Evolutionary conservation across 331 rosid species (phyloP).

Genomic region (Pyrus hybrid): DNA sequence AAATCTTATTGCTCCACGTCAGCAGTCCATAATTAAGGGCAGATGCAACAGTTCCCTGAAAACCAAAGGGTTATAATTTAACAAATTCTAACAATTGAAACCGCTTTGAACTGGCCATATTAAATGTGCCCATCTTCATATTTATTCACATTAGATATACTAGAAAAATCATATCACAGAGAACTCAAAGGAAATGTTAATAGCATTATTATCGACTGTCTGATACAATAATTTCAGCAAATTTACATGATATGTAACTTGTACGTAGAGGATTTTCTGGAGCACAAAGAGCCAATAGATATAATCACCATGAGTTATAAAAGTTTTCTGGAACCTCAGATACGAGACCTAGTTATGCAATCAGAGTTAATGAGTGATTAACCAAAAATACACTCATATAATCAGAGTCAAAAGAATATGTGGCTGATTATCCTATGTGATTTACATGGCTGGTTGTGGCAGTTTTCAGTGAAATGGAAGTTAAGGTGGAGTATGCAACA

Average conservation of each 20-base stretch:
- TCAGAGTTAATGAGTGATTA: neutral
- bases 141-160: neutral
- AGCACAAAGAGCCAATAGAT: neutral
- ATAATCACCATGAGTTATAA: neutral
- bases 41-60: conserved; percentile 80
- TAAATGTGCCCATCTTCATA: neutral
- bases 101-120: neutral
- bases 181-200: neutral
- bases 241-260: neutral
- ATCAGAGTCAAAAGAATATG: neutral
- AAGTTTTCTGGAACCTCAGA: too few species aligned
- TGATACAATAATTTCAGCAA: neutral
- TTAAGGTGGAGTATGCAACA: neutral
- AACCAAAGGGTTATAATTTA: neutral
- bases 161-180: neutral
- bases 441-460: neutral
- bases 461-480: neutral
- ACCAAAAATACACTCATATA: neutral
- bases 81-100: neutral
- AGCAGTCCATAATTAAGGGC: conserved; percentile 87
- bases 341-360: neutral
- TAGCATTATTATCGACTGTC: neutral
- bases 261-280: neutral
- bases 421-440: neutral
- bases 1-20: conserved; percentile 84